Evolutionary conservation across 139 green algal species (phyloP), one percentile per base, ranked within the genome.

Genomic region (Micromonas commoda): DNA sequence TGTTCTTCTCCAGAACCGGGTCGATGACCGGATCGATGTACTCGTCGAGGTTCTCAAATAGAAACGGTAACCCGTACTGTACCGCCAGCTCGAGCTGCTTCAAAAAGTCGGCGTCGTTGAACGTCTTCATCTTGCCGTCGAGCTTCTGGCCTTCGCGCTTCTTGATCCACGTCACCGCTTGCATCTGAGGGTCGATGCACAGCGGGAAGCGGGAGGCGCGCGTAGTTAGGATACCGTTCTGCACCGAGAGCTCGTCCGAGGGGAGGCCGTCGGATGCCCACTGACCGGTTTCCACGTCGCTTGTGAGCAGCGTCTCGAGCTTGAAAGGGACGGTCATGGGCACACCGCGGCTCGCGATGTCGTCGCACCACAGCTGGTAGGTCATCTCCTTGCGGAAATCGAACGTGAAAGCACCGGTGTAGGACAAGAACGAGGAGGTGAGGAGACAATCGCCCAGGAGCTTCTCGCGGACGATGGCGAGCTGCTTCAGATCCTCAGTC

Each of bases 81-180:
- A 96, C 92, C 33, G 92, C 88, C 54, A 96, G 82, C 85, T 96
- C 92, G 32, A 96, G 90, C 84, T 96, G 90, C 86, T 96, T 96
- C 2, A 96, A 77, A 82, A 96, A 96, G 82, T 96, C 92, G 23
- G 77, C 33, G 83, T 96, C 92, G 69, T 91, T 91, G 85, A 94
- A 94, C 1, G 89, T 93, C 84, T 94, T 94, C 23, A 96, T 81
- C 76, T 88, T 86, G 24, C 91, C 90, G 13, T 93, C 89, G 67
- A 96, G 87, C 71, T 89, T 83, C 77, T 90, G 90, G 52, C 92
- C 92, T 83, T 95, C 90, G 19, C 82, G 82, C 35, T 24, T 85
- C 85, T 96, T 96, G 86, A 96, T 95, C 92, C 92, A 96, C 51
- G 77, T 89, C 32, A 94, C 85, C 3, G 92, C 92, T 82, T 90